Evolutionary conservation across 202 grass and related monocot genomes (phyloP), one percentile per base, ranked within the genome.

Genomic region (Brachypodium distachyon): DNA sequence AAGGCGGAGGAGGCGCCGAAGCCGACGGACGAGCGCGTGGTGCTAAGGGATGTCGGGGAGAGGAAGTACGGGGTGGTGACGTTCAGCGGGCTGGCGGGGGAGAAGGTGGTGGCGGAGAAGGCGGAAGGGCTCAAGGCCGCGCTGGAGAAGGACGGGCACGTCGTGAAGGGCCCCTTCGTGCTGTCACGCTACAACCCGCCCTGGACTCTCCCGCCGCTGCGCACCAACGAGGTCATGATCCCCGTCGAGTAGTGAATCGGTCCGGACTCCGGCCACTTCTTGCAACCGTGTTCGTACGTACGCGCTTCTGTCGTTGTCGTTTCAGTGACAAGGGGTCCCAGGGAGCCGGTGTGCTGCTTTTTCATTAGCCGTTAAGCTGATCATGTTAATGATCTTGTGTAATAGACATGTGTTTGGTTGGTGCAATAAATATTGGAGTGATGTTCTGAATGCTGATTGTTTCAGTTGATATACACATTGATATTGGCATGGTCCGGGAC

Each of bases 201-300:
- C 1, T 97, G 85, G 82, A 97, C 95, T 29, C 82, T 97, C 36
- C 91, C 91, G 54, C 91, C 87, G 22, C 89, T 97, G 22, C 84
- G 94, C 67, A 94, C 91, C 72, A 97, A 97, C 61, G 91, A 97
- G 73, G 78, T 97, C 76, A 97, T 97, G 95, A 70, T 94, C 75
- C 95, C 95, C 36, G 61, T 97, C 6, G 82, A 97, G 41, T 93
- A 39, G 85, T 62, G 5, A 27, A 54, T 8, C 51, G 0, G 0
- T 4, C 18, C 1, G 11, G 8, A 4, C 17, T 11, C 71, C 26
- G 26, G 26, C 5, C 38, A 10, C n/a, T n/a, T n/a, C n/a, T n/a
- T n/a, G n/a, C n/a, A n/a, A n/a, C n/a, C n/a, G n/a, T n/a, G n/a
- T n/a, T n/a, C n/a, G n/a, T n/a, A n/a, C 22, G n/a, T 7, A 51